Conservation (phyloP, 2,329 filamentous ascomycete species). For the Westerdykella sp. region DNA sequence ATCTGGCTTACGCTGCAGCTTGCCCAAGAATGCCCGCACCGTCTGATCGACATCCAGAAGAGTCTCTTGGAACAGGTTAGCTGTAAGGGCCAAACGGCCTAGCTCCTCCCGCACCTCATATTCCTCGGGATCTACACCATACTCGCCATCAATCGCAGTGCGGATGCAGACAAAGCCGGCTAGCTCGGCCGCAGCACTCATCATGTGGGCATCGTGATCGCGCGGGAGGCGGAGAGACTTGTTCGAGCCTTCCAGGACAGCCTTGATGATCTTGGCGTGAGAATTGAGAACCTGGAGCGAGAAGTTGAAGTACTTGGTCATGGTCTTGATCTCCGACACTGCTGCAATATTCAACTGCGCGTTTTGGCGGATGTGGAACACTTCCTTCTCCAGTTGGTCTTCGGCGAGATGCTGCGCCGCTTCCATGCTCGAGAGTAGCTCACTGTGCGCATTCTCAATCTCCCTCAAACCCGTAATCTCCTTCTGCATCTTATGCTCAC, state of each 20-base stretch:
- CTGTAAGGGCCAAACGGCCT: background rate
- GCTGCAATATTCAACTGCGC: constrained; percentile 2
- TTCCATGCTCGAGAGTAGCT: constrained; percentile 4
- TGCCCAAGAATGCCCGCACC: constrained; percentile 3
- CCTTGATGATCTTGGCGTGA: no score
- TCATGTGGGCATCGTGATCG: background rate
- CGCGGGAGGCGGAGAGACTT: constrained; percentile 1
- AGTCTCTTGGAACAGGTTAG: constrained; percentile 1
- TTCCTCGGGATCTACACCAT: background rate
- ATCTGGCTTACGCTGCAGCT: constrained; percentile 4
- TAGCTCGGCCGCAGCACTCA: background rate
- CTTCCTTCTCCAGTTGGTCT: constrained; percentile 1
- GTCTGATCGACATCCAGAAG: constrained; percentile 1
- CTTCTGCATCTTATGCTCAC: background rate
- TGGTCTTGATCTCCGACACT: constrained; percentile 4
- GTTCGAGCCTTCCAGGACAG: background rate
- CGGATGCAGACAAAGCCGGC: constrained; percentile 1
- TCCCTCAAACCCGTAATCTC: background rate
- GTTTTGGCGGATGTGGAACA: background rate
- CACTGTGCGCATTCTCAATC: constrained; percentile 6
- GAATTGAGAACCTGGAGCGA: constrained; percentile 5
- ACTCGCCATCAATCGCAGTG: constrained; percentile 1
- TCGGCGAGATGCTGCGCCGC: background rate
- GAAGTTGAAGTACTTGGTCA: constrained; percentile 4
- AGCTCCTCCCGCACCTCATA: constrained; percentile 2